These are phyloP conservation scores for Cylindrodendrum hubeiense DNA, from an alignment of 2,329 filamentous ascomycete species.

Conservation along the genomic window DNA sequence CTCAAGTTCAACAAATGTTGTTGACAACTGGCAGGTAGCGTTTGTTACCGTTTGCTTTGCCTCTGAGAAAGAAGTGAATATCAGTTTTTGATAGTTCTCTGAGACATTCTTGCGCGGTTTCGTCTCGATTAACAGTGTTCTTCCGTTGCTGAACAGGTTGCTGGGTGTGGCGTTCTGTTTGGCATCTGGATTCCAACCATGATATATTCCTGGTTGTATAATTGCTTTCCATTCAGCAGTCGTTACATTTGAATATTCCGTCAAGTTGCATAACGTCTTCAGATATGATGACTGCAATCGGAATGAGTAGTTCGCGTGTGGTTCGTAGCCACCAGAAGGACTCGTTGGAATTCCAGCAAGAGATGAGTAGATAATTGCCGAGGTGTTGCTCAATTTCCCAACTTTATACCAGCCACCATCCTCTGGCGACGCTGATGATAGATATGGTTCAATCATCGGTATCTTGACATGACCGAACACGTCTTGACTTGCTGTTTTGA, in stretches of 20 bases:
- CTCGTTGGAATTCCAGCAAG: conserved; percentile 10
- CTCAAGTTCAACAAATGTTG: conserved; percentile 10
- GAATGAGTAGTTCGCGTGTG: not conserved
- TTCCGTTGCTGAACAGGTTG: not conserved
- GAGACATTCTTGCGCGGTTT: not conserved
- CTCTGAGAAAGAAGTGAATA: not conserved
- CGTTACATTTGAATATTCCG: not conserved
- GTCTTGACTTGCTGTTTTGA: conserved; percentile 9
- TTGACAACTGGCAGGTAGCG: conserved; percentile 1
- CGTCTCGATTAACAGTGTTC: not conserved
- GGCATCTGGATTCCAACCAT: too few species aligned
- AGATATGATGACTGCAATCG: not conserved
- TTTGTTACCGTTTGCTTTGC: not conserved
- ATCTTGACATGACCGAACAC: conserved; percentile 14
- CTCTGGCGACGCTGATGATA: not conserved
- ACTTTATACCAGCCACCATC: conserved; percentile 8
- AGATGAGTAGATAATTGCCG: conserved; percentile 3
- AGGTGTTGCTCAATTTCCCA: not conserved
- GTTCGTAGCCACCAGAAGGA: conserved; percentile 1
- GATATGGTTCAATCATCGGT: conserved; percentile 19
- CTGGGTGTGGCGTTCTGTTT: not conserved
- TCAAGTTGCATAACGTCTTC: not conserved
- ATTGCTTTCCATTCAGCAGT: not conserved
- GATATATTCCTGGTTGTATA: not conserved
- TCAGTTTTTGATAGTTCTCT: not conserved